Conservation (phyloP, 306 rosid genomes). For the Nissolia schottii region DNA sequence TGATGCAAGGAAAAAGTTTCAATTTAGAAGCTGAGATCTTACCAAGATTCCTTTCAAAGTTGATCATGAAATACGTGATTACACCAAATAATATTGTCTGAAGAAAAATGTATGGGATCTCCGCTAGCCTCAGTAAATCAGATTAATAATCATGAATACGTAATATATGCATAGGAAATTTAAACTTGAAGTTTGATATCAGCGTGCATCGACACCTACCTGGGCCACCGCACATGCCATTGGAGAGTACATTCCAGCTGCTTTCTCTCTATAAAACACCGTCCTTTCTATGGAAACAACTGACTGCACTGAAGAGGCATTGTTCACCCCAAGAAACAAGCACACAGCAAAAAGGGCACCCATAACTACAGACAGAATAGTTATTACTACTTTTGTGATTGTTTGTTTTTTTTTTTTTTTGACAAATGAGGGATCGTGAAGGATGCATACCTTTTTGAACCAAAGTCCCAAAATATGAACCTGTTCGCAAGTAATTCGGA, state of each 20-base stretch:
- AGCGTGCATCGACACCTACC: constrained; percentile 30
- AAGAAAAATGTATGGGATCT: constrained; percentile 64
- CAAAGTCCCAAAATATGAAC: constrained; percentile 62
- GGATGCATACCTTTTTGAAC: constrained; percentile 50
- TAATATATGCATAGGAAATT: background rate
- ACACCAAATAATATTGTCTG: constrained; percentile 67
- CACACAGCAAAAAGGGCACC: constrained; percentile 76
- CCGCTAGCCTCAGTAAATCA: constrained; percentile 67
- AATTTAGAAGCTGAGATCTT: constrained; percentile 20
- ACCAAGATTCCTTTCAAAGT: constrained; percentile 56
- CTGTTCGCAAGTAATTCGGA: too few relatives aligned
- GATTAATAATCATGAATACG: background rate
- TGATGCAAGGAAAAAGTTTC: background rate
- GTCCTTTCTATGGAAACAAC: constrained; percentile 88
- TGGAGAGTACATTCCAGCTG: constrained; percentile 95
- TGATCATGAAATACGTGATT: constrained; percentile 76
- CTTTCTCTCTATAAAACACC: constrained; percentile 82
- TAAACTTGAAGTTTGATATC: background rate
- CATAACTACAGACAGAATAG: constrained; percentile 51
- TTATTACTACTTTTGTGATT: background rate
- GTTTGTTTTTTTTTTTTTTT: background rate
- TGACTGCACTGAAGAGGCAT: constrained; percentile 84
- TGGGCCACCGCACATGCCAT: constrained; percentile 71
- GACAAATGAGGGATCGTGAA: constrained; percentile 5
- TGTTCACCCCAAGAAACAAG: constrained; percentile 74